Base-by-base conservation (phyloP, 345 rosid species). In the Turritis glabra region DNA sequence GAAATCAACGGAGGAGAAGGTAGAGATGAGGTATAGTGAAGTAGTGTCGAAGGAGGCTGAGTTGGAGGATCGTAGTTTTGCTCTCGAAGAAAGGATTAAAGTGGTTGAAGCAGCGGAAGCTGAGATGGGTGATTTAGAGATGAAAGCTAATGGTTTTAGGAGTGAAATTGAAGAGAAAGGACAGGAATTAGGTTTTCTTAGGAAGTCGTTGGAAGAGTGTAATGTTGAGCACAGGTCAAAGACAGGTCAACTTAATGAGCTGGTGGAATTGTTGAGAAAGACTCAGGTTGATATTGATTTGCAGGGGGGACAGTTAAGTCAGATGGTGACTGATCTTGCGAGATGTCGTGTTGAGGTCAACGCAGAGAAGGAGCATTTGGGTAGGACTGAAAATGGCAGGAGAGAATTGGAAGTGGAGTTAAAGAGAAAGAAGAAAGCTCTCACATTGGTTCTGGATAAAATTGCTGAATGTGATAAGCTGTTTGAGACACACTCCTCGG, bases 71-170 rank as follows among this genome's bases (percentile, higher is more conserved):
- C 35, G 14, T 60, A 60, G 47, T 41, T 51, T 51, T 27, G 64
- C 22, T 5, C 48, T 75, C 60, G 64, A 68, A 4, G 23, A 40
- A 30, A 59, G 79, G 62, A 71, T 29, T 69, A 32, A 60, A 53
- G 35, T 22, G 43, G 57, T 76, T 41, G 79, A 69, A 29, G 69
- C 64, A 12, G 51, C 56, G n/a, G 69, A 61, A 40, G 58, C 64
- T 41, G 8, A 18, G 22, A 3, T 46, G 30, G 15, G 10, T 75
- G 69, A 38, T 59, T 60, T 60, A 2, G 56, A 62, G 58, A 25
- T 13, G 32, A 44, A 67, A 68, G 51, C 63, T 37, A 44, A 47
- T 37, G 53, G 67, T 2, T 27, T 57, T 67, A 61, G 43, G 44
- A 27, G 11, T 12, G 61, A 67, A 13, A 14, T 69, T 43, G 80